Base-by-base conservation (phyloP, 1,284 basidiomycete genomes). In the Sanghuangporus weigelae region DNA sequence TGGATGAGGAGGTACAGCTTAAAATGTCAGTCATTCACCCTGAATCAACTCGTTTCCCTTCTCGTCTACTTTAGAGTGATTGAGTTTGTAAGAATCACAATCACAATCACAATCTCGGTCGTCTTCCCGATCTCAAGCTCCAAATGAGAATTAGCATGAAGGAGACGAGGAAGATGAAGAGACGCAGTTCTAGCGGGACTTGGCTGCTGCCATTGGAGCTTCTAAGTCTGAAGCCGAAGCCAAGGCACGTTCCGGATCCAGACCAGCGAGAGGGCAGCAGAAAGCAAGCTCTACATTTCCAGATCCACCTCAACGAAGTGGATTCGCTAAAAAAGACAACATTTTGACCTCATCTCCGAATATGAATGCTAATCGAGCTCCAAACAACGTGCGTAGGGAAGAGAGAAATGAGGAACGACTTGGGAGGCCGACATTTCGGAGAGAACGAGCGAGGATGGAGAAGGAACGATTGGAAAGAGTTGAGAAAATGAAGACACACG, bases 371-470 rank as follows among this genome's bases (percentile, higher is more conserved):
- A 40, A 40, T n/a, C 26, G 3, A 42, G n/a, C 12, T n/a, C 10
- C 38, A 36, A 11, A 39, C 2, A 19, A 46, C 0, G n/a, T 7
- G 14, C 12, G 48, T 50, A 12, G 10, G 21, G n/a, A 21, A 2
- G 23, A 21, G 19, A 19, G 19, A 19, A 50, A 1, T n/a, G 36
- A 7, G 48, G 19, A 38, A 8, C 26, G 31, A 4, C 31, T 26
- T 26, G n/a, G 26, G 49, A 54, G 58, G 39, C 50, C 64, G 21
- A 31, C 70, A 4, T 88, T 87, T 67, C 71, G 88, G 3, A 78
- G 81, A 2, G 85, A 90, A 66, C 78, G 89, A 26, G 85, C 84
- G 2, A 79, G 85, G 68, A 70, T 92, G 64, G 90, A 92, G 71
- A 79, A 79, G 63, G 87, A 86, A 66, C 79, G 90, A 14, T 72